A percentile compares a stretch with the other conserved stretches of the same genome.
Conservation (phyloP, 306 rosid species). For the Pyrus pyrifolia region DNA sequence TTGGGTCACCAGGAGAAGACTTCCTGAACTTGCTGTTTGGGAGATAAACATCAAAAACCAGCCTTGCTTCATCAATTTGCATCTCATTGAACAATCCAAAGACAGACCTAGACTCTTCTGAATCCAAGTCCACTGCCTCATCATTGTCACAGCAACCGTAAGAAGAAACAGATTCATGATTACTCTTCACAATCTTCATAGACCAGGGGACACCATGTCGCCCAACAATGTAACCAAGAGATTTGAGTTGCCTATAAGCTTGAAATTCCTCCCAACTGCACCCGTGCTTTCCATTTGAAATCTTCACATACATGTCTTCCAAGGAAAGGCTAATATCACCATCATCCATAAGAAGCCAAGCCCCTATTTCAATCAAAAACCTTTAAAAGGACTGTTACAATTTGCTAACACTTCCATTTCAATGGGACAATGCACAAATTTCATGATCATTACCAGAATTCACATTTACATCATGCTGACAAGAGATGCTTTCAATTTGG, state of each 20-base stretch:
- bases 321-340: slow-evolving; percentile 33
- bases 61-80: slow-evolving; percentile 45
- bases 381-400: slow-evolving; percentile 28
- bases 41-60: slow-evolving; percentile 61
- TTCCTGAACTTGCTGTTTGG: slow-evolving; percentile 81
- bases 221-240: slow-evolving; percentile 68
- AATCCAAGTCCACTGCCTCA: slow-evolving; percentile 19
- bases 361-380: slow-evolving; percentile 73
- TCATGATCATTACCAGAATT: neutral
- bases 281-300: slow-evolving; percentile 30
- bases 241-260: slow-evolving; percentile 72
- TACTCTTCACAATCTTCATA: slow-evolving; percentile 35
- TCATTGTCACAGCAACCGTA: slow-evolving; percentile 27
- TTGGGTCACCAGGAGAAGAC: slow-evolving; percentile 67
- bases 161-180: slow-evolving; percentile 8
- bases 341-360: slow-evolving; percentile 40
- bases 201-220: slow-evolving; percentile 62
- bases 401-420: neutral
- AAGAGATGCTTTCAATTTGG: too few species aligned
- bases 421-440: neutral
- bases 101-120: slow-evolving; percentile 24
- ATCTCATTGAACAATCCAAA: slow-evolving; percentile 31
- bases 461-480: neutral
- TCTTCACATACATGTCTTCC: slow-evolving; percentile 47
- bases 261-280: slow-evolving; percentile 74